Evolutionary conservation across 257 asterid species (phyloP).

Genomic region (Ilex aquifolium): DNA sequence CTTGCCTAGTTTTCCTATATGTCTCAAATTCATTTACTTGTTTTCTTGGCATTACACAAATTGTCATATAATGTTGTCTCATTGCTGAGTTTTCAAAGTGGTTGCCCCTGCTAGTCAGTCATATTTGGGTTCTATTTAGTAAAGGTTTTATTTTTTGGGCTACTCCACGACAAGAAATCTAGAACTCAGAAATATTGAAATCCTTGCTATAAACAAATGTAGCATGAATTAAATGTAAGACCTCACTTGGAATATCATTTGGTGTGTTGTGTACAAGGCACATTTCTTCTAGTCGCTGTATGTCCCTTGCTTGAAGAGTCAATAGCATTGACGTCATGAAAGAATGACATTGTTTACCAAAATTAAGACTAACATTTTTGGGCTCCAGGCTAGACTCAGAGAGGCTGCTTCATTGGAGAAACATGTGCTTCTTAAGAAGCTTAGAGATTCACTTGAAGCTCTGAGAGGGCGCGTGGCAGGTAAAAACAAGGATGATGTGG

Average conservation of each 20-base stretch:
- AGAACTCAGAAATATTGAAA: too few species aligned
- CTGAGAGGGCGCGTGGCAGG: constrained; percentile 83
- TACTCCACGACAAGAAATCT: too few species aligned
- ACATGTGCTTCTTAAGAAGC: constrained; percentile 83
- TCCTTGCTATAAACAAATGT: not conserved
- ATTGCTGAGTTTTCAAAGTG: constrained; percentile 2
- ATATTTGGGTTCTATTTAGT: too few species aligned
- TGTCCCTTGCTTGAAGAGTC: too few species aligned
- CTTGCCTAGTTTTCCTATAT: not conserved
- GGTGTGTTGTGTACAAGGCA: not conserved
- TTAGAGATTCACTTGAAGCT: constrained; percentile 84
- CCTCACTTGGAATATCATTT: not conserved
- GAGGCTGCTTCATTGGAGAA: constrained; percentile 90
- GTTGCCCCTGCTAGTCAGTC: too few species aligned
- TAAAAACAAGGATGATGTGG: constrained; percentile 80
- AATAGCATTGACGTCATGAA: not conserved
- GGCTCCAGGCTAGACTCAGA: constrained; percentile 66
- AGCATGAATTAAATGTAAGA: not conserved
- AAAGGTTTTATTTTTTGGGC: too few species aligned
- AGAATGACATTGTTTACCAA: not conserved
- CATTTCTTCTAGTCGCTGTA: not conserved
- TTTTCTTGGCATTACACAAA: too few species aligned
- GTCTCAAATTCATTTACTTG: not conserved
- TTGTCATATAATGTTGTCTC: not conserved
- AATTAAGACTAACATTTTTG: constrained; percentile 6